A percentile compares a stretch with the other conserved stretches of the same genome.
Conservation (phyloP, 2,329 filamentous ascomycete genomes). For the Paramyrothecium sp. region DNA sequence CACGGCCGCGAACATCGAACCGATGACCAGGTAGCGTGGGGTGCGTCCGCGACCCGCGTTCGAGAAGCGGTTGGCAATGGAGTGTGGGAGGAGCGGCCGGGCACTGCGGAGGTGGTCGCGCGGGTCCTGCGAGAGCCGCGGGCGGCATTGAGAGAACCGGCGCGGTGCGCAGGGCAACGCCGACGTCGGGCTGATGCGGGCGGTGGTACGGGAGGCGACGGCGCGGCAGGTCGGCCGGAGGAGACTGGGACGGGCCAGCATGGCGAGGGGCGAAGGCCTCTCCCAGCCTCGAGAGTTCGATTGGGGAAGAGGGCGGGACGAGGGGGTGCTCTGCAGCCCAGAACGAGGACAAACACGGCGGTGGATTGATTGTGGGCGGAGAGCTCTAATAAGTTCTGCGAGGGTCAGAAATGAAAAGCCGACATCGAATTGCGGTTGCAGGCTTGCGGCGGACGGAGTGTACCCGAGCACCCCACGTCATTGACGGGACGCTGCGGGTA, state of each 20-base stretch:
- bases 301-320: neutral
- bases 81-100: slow-evolving; percentile 28
- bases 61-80: slow-evolving; percentile 20
- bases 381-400: no score
- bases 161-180: neutral
- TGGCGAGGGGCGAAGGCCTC: neutral
- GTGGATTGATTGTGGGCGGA: no score
- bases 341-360: no score
- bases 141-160: slow-evolving; percentile 18
- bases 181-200: neutral
- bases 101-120: slow-evolving; percentile 26
- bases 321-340: no score
- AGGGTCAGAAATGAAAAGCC: no score
- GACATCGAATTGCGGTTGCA: no score
- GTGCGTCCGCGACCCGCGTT: slow-evolving; percentile 24
- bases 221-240: neutral
- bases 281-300: neutral
- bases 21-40: slow-evolving; percentile 34
- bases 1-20: slow-evolving; percentile 42
- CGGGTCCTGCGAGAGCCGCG: slow-evolving; percentile 13
- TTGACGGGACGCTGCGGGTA: no score
- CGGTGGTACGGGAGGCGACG: neutral
- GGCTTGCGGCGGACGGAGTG: no score
- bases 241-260: neutral
- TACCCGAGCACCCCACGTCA: no score